Evolutionary conservation across 164 flowering plant genomes (phyloP).

Genomic region (Dillenia turbinata): DNA sequence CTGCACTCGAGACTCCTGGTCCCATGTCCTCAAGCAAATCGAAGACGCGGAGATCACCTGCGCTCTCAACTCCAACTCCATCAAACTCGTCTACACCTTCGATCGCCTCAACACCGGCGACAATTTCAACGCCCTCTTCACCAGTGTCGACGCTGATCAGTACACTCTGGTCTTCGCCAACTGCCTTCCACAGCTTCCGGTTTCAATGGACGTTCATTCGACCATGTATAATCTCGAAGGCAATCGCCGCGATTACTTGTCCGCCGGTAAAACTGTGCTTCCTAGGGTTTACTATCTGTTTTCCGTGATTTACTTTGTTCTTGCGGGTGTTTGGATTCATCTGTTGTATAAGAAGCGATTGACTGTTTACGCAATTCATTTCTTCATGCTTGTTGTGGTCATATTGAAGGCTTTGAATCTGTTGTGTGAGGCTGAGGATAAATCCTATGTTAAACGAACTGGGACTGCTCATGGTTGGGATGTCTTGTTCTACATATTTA

Average conservation of each 20-base stretch:
- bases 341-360: slow-evolving; percentile 52
- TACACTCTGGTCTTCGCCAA: slow-evolving; percentile 85
- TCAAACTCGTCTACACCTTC: slow-evolving; percentile 52
- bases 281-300: slow-evolving; percentile 79
- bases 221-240: slow-evolving; percentile 65
- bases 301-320: slow-evolving; percentile 38
- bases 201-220: slow-evolving; percentile 48
- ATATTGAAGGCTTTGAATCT: slow-evolving; percentile 66
- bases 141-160: slow-evolving; percentile 42
- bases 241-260: slow-evolving; percentile 52
- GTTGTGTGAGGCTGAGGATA: slow-evolving; percentile 87
- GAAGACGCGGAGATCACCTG: slow-evolving; percentile 61
- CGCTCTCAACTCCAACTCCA: slow-evolving; percentile 53
- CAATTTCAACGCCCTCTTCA: slow-evolving; percentile 8
- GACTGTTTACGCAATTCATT: slow-evolving; percentile 70
- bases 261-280: slow-evolving; percentile 69
- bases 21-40: slow-evolving; percentile 70
- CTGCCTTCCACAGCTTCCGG: slow-evolving; percentile 38
- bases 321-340: slow-evolving; percentile 55
- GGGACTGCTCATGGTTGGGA: slow-evolving; percentile 97
- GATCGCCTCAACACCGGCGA: slow-evolving; percentile 11
- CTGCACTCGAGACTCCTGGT: slow-evolving; percentile 73
- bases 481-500: slow-evolving; percentile 87
- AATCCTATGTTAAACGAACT: slow-evolving; percentile 70
- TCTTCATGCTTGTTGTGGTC: slow-evolving; percentile 81